Conservation (phyloP, 176 grass and related monocot species). For the Oryza coarctata region DNA sequence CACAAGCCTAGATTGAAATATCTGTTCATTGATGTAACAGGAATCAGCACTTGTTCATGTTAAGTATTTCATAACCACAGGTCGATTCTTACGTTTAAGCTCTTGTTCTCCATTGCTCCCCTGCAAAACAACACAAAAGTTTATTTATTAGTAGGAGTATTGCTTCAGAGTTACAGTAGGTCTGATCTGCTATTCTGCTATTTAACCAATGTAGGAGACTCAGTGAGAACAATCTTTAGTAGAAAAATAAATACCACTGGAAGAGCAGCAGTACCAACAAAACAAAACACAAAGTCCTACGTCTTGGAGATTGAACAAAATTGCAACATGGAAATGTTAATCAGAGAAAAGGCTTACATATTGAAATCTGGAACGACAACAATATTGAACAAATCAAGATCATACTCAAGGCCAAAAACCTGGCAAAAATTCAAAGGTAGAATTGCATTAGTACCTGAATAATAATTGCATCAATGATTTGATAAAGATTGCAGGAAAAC, state of each 20-base stretch:
- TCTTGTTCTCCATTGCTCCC: conserved; percentile 99
- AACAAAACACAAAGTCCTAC: background rate
- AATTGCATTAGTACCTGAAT: conserved; percentile 34
- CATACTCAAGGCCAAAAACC: conserved; percentile 97
- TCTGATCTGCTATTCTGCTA: background rate
- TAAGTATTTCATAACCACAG: conserved; percentile 21
- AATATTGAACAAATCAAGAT: conserved; percentile 99
- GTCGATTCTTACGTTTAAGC: conserved; percentile 75
- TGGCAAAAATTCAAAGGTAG: conserved; percentile 36
- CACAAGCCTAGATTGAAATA: conserved; percentile 99
- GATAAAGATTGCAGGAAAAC: background rate
- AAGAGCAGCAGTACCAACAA: background rate
- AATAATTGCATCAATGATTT: background rate
- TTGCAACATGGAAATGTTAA: background rate
- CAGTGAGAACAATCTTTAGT: background rate
- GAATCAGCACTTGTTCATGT: conserved; percentile 26
- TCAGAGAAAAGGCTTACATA: conserved; percentile 60
- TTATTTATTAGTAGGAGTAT: conserved; percentile 17
- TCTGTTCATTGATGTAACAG: conserved; percentile 54
- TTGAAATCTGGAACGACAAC: conserved; percentile 99
- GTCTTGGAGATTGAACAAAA: background rate
- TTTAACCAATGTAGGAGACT: background rate
- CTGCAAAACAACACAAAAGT: conserved; percentile 50
- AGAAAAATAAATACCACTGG: background rate
- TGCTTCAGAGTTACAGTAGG: background rate